These are phyloP conservation scores for Podosphaera fusca DNA, from an alignment of 2,329 filamentous ascomycete species.

Conservation along the genomic window DNA sequence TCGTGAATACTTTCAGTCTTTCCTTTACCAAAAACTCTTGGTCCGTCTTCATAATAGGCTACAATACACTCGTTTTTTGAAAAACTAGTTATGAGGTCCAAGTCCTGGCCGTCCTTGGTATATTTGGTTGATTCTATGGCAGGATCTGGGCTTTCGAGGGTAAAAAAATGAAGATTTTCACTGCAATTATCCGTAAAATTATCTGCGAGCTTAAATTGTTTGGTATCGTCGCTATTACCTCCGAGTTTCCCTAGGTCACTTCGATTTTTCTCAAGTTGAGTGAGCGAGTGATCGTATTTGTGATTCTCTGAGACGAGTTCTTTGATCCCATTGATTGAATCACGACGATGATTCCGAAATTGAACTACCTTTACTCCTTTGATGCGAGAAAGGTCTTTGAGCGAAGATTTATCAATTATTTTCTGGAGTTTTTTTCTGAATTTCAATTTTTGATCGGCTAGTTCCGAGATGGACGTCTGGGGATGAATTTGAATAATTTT, in stretches of 20 bases:
- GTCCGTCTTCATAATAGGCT: neutral
- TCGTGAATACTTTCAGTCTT: neutral
- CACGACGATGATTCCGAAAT: neutral
- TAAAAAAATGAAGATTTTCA: neutral
- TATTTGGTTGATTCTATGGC: neutral
- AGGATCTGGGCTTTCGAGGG: neutral
- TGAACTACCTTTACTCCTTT: neutral
- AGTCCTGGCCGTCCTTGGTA: neutral
- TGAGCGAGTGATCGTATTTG: neutral
- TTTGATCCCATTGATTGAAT: neutral
- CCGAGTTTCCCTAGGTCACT: neutral
- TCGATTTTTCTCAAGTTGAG: neutral
- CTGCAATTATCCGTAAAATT: neutral
- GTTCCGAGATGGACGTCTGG: neutral
- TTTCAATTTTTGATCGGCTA: neutral
- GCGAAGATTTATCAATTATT: neutral
- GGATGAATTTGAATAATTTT: neutral
- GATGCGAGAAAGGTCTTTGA: neutral
- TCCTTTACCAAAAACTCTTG: neutral
- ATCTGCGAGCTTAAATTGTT: neutral
- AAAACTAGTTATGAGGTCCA: neutral
- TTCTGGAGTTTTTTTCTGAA: neutral
- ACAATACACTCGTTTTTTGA: neutral
- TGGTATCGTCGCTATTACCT: neutral
- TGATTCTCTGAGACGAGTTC: neutral